Evolutionary conservation across 257 asterid species (phyloP).

Genomic region (Nicotiana noctiflora): DNA sequence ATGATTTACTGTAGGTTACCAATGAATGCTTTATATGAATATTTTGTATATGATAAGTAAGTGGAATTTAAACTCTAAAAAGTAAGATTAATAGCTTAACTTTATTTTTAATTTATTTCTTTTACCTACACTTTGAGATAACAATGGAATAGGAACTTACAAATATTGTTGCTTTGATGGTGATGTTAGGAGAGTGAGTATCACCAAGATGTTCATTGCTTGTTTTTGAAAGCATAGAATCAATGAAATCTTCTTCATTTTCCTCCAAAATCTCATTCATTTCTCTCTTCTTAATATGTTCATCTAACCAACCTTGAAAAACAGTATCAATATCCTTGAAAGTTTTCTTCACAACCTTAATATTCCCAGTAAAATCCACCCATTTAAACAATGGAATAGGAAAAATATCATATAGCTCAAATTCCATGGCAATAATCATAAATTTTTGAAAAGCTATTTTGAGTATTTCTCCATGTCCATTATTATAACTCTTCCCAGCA

Average conservation of each 20-base stretch:
- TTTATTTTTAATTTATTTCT: too few relatives aligned
- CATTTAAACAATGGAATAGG: slow-evolving; percentile 3
- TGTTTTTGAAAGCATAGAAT: background rate
- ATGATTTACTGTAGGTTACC: too few relatives aligned
- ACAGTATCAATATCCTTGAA: slow-evolving; percentile 4
- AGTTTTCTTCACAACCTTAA: background rate
- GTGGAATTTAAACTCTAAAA: too few relatives aligned
- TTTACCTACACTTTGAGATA: too few relatives aligned
- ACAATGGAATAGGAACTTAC: background rate
- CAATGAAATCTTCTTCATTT: slow-evolving; percentile 16
- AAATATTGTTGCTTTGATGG: background rate
- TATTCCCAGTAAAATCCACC: slow-evolving; percentile 12
- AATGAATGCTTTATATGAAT: too few relatives aligned
- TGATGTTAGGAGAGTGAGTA: background rate
- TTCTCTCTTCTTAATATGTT: background rate
- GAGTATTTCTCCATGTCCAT: background rate
- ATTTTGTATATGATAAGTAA: too few relatives aligned
- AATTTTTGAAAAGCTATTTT: background rate
- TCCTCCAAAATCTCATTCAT: background rate
- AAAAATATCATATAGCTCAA: slow-evolving; percentile 9
- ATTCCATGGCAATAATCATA: background rate
- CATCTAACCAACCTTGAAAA: slow-evolving; percentile 16
- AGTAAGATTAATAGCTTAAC: too few relatives aligned
- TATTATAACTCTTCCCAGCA: slow-evolving; percentile 10
- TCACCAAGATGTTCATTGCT: background rate